Percentiles rank a stretch among this genome's conserved stretches.
phyloP scores from a whole-genome alignment of 495 filamentous ascomycete species.

The Echria macrotheca region DNA sequence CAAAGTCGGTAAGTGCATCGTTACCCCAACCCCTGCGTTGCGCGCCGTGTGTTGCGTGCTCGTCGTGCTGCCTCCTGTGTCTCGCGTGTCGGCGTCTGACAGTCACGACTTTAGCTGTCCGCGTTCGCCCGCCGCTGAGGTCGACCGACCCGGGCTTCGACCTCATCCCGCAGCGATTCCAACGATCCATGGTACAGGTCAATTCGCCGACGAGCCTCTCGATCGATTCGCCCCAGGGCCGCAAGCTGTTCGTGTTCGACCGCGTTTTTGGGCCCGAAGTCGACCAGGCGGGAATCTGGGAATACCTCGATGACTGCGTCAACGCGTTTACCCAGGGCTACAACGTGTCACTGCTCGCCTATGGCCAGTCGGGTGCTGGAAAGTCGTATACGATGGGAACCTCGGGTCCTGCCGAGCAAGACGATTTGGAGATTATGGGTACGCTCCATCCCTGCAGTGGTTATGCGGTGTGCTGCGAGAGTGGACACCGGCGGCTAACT shows the following conservation, averaged over 20 bases:
- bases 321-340: conserved; percentile 91
- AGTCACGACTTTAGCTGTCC: conserved; percentile 61
- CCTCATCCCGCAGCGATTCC: conserved; percentile 91
- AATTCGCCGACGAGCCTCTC: conserved; percentile 76
- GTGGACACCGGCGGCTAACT: conserved; percentile 11
- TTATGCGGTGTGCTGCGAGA: neutral
- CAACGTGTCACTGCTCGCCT: conserved; percentile 97
- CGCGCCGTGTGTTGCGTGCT: neutral
- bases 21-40: neutral
- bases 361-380: conserved; percentile 98
- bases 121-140: conserved; percentile 83
- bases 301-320: conserved; percentile 88
- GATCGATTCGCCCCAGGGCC: conserved; percentile 85
- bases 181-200: conserved; percentile 86
- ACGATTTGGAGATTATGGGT: conserved; percentile 75
- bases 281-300: conserved; percentile 87
- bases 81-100: conserved; percentile 22
- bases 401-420: conserved; percentile 77
- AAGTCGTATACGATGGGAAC: conserved; percentile 99
- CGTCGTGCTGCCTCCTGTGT: conserved; percentile 11
- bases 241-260: conserved; percentile 94
- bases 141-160: conserved; percentile 87
- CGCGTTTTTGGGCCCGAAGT: conserved; percentile 83
- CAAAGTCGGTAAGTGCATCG: conserved; percentile 84
- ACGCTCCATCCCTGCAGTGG: conserved; percentile 25